Evolutionary conservation across 148 eudicot species (phyloP).

Genomic region (Silene latifolia): DNA sequence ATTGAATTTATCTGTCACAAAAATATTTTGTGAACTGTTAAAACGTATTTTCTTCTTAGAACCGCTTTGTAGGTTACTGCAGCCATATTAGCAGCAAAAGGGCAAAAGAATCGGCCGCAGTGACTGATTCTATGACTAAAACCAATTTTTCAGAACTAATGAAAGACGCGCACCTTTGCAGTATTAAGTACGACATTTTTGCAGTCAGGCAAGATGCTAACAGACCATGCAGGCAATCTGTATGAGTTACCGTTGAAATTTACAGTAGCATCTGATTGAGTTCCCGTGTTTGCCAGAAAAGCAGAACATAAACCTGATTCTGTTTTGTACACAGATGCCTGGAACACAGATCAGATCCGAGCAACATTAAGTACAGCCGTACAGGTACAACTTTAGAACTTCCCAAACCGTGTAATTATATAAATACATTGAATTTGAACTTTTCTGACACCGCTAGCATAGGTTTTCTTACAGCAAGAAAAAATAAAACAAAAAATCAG

Average conservation of each 20-base stretch:
- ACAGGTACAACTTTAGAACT: not conserved
- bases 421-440: no score
- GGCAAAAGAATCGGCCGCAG: no score
- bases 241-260: constrained; percentile 76
- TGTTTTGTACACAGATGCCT: constrained; percentile 77
- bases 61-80: no score
- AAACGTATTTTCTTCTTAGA: not conserved
- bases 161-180: constrained; percentile 68
- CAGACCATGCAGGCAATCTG: constrained; percentile 91
- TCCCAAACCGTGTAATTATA: no score
- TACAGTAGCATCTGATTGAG: constrained; percentile 65
- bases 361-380: no score
- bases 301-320: constrained; percentile 76
- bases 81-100: no score
- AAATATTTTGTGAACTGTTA: constrained; percentile 8
- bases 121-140: no score
- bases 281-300: constrained; percentile 70
- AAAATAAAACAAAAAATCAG: no score
- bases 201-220: constrained; percentile 99
- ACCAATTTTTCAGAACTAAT: no score
- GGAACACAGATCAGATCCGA: constrained; percentile 13
- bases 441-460: no score
- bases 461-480: not conserved
- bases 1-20: constrained; percentile 66
- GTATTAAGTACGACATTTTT: constrained; percentile 82